Conservation (phyloP, 176 grass and related monocot species). For the Guadua angustifolia region DNA sequence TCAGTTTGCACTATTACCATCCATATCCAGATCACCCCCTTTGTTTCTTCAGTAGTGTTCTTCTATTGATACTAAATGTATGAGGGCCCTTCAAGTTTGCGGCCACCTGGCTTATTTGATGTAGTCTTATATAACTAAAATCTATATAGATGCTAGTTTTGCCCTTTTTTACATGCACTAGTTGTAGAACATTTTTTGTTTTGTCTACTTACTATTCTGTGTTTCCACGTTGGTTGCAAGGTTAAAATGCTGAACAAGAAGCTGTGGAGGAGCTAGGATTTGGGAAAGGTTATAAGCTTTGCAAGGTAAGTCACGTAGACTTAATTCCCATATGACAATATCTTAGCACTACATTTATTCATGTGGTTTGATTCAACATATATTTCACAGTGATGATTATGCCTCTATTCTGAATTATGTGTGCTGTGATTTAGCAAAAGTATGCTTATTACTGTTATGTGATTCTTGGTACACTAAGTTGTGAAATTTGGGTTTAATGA, state of each 20-base stretch:
- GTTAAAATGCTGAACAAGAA: not conserved
- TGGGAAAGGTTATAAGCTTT: slow-evolving; percentile 60
- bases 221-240: no score
- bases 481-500: no score
- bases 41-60: not conserved
- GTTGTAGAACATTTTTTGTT: not conserved
- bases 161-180: not conserved
- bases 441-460: no score
- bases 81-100: not conserved
- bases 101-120: not conserved
- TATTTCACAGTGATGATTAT: no score
- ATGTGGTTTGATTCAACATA: no score
- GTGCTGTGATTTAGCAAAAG: no score
- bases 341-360: not conserved
- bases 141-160: not conserved
- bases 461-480: no score
- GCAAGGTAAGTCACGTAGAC: slow-evolving; percentile 57
- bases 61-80: not conserved
- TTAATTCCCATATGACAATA: slow-evolving; percentile 1
- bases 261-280: slow-evolving; percentile 82
- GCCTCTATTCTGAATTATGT: no score
- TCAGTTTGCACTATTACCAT: not conserved
- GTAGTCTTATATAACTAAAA: not conserved
- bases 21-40: not conserved
- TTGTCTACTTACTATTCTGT: no score